Conservation (phyloP, 2,329 filamentous ascomycete species). For the Alternaria sp. region DNA sequence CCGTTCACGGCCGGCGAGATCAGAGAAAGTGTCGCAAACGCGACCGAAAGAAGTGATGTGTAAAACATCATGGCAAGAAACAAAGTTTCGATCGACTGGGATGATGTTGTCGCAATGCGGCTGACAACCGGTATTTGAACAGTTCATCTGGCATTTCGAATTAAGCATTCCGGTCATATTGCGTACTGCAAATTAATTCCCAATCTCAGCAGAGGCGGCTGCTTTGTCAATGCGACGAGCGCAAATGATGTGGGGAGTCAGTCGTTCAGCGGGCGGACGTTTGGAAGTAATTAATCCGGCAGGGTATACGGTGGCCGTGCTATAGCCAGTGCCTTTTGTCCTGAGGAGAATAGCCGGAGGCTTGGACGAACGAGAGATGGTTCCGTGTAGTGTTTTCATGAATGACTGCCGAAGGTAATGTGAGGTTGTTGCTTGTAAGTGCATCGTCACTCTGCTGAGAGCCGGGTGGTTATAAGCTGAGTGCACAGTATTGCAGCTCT, state of each 20-base stretch:
- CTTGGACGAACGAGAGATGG: neutral
- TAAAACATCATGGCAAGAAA: neutral
- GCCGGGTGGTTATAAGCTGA: neutral
- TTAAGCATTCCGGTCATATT: neutral
- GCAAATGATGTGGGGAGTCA: conserved; percentile 3
- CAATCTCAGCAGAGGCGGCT: conserved; percentile 9
- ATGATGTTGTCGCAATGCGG: neutral
- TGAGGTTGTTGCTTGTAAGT: neutral
- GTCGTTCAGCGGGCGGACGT: neutral
- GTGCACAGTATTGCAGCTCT: neutral
- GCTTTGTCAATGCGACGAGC: neutral
- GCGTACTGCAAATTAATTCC: conserved; percentile 4
- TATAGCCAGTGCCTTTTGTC: conserved; percentile 1
- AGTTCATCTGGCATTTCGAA: neutral
- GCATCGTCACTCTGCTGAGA: neutral
- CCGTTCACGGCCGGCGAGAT: neutral
- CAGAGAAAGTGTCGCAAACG: neutral
- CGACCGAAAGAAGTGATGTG: neutral
- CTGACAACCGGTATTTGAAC: neutral
- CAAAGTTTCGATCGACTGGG: neutral
- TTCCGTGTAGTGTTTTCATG: neutral
- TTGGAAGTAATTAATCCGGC: conserved; percentile 21
- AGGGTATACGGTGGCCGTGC: conserved; percentile 4
- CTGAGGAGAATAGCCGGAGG: neutral
- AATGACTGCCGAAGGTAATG: neutral